phyloP scores from a whole-genome alignment of 2,329 filamentous ascomycete species.

The Fusarium proliferatum region DNA sequence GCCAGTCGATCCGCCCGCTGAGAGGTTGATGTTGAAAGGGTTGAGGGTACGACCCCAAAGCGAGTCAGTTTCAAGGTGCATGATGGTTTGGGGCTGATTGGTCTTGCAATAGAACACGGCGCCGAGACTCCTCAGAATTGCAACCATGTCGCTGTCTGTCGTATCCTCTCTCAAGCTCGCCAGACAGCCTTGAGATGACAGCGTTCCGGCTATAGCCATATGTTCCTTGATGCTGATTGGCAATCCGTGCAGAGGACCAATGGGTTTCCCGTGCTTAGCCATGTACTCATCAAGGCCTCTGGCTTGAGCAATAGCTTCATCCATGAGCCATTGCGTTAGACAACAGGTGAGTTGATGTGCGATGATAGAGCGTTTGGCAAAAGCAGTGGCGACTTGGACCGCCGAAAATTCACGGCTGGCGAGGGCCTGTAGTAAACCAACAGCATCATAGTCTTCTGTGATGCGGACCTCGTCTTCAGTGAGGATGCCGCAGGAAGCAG shows the following conservation, averaged over 20 bases:
- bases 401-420: background rate
- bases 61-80: conserved; percentile 65
- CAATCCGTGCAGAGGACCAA: conserved; percentile 31
- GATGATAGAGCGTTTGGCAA: conserved; percentile 20
- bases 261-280: conserved; percentile 1
- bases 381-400: conserved; percentile 11
- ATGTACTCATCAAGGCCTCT: conserved; percentile 21
- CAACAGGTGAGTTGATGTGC: conserved; percentile 29
- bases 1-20: conserved; percentile 70
- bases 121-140: conserved; percentile 67
- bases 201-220: conserved; percentile 16
- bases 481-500: background rate
- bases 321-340: conserved; percentile 25
- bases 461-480: background rate
- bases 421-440: background rate
- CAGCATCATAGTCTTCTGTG: background rate
- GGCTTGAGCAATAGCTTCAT: conserved; percentile 20
- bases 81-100: conserved; percentile 65
- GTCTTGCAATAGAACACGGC: conserved; percentile 75
- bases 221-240: conserved; percentile 33
- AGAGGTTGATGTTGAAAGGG: conserved; percentile 66
- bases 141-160: conserved; percentile 53
- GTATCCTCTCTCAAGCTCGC: conserved; percentile 10
- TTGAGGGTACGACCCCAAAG: conserved; percentile 69
- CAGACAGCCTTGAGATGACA: conserved; percentile 1